Evolutionary conservation across 441 rosid species (phyloP), one percentile per base, ranked within the genome.

Genomic region (Omphalea diandra): DNA sequence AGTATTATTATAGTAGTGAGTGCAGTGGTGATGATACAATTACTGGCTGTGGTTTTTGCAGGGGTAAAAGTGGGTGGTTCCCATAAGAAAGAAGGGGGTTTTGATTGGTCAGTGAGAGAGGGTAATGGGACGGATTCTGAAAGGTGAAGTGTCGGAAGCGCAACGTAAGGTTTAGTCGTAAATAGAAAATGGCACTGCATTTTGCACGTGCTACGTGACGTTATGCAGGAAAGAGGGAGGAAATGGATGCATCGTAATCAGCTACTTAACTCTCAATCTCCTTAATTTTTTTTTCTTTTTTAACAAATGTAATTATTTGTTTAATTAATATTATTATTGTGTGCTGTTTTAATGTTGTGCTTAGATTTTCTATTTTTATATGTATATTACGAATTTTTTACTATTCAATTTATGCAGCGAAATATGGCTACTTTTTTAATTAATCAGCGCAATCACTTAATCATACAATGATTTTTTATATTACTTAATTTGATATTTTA

Each of bases 171-270:
- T 24, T 47, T 65, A 29, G 33, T 46, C 20, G 31, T 14, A 14
- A 31, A 32, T 7, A 18, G 35, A 11, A 2, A 55, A 35, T 46
- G 8, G 55, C 57, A 54, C 72, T 68, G 56, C n/a, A n/a, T 44
- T 73, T 20, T 53, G 84, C 77, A 76, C 81, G 79, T 82, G 86
- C 63, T 81, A 79, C 88, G 84, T 81, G 86, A 43, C 63, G 71
- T 76, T 57, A 70, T 75, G 67, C 0, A 22, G 73, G 69, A 73
- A 75, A 67, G 73, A 65, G 62, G 20, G 2, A 70, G 79, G 87
- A 79, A 73, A 80, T 44, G 33, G 70, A 69, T 44, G 33, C 15
- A 24, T 27, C 52, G 67, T 71, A 50, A 68, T 77, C 75, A 75
- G 49, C 73, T 63, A 44, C 69, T 47, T 66, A n/a, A 70, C 67